These are phyloP conservation scores for Zizania palustris DNA, from an alignment of 202 grass and related monocot genomes.

Conservation along the genomic window DNA sequence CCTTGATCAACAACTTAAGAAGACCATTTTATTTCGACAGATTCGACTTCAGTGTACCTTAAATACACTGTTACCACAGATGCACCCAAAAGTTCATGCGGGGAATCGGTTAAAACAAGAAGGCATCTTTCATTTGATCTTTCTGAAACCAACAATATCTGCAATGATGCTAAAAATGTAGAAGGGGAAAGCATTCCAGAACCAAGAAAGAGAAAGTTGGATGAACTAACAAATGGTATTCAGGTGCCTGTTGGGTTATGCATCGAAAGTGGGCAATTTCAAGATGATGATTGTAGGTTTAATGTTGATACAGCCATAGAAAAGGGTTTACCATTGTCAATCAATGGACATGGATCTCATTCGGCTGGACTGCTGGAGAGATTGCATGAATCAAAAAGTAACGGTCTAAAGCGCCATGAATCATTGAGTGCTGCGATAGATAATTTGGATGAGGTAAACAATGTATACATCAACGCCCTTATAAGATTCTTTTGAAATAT, in stretches of 20 bases:
- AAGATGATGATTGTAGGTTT: conserved; percentile 20
- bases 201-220: conserved; percentile 15
- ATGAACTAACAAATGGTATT: conserved; percentile 19
- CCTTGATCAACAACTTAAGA: conserved; percentile 2
- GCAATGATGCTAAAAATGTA: conserved; percentile 35
- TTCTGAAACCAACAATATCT: conserved; percentile 35
- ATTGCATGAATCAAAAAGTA: conserved; percentile 28
- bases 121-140: conserved; percentile 38
- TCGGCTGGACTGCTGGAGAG: conserved; percentile 5
- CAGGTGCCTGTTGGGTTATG: conserved; percentile 23
- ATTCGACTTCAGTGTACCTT: conserved; percentile 26
- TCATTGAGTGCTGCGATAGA: conserved; percentile 29
- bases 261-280: conserved; percentile 34
- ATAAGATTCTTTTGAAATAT: conserved; percentile 4
- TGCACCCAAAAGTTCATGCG: conserved; percentile 27
- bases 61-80: background rate
- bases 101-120: conserved; percentile 34
- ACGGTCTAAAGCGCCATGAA: conserved; percentile 11
- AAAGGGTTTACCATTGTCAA: conserved; percentile 3
- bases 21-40: conserved; percentile 36
- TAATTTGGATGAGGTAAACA: conserved; percentile 44
- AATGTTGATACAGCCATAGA: conserved; percentile 20
- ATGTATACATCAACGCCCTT: background rate
- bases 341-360: conserved; percentile 24
- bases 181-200: conserved; percentile 32